These are phyloP conservation scores for Kickxella alabastrina DNA, from an alignment of 192 early-diverging fungal genomes.

Conservation along the genomic window DNA sequence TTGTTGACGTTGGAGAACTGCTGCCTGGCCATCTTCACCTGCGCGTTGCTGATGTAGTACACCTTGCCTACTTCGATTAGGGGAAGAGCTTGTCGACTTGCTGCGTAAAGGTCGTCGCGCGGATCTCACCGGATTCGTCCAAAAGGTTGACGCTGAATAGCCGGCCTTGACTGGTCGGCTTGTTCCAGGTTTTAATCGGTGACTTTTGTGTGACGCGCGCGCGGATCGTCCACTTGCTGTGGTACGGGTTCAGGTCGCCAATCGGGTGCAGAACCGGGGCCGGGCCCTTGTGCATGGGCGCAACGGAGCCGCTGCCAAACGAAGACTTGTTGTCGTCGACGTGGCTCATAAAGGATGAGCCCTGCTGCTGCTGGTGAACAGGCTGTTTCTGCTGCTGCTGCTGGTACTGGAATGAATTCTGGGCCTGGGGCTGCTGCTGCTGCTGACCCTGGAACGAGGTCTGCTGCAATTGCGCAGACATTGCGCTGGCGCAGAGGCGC, in stretches of 20 bases:
- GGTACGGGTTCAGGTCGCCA: constrained; percentile 79
- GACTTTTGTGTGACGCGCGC: constrained; percentile 85
- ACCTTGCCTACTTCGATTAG: constrained; percentile 76
- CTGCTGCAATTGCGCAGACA: too few relatives aligned
- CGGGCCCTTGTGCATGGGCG: constrained; percentile 41
- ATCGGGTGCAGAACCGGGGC: constrained; percentile 53
- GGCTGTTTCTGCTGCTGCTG: constrained; percentile 21
- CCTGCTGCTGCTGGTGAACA: constrained; percentile 31
- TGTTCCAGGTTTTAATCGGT: constrained; percentile 76
- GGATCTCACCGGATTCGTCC: constrained; percentile 90
- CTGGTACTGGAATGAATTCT: constrained; percentile 10
- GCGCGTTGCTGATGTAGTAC: constrained; percentile 80
- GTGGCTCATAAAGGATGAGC: constrained; percentile 41
- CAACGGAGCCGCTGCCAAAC: constrained; percentile 9
- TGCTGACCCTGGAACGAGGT: not conserved
- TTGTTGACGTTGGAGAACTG: constrained; percentile 78
- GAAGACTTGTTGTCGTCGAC: constrained; percentile 26
- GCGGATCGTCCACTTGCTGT: constrained; percentile 93
- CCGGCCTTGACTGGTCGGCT: constrained; percentile 70
- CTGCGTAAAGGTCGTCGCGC: constrained; percentile 90
- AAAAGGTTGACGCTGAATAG: constrained; percentile 86
- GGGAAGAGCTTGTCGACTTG: constrained; percentile 70
- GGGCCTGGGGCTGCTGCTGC: constrained; percentile 6
- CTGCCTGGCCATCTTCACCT: constrained; percentile 78
- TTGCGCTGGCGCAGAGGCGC: not conserved